Percentiles rank a stretch among this genome's conserved stretches.
These are phyloP conservation scores for Tulasnella sp. DNA, from an alignment of 768 basidiomycete genomes.

Conservation along the genomic window DNA sequence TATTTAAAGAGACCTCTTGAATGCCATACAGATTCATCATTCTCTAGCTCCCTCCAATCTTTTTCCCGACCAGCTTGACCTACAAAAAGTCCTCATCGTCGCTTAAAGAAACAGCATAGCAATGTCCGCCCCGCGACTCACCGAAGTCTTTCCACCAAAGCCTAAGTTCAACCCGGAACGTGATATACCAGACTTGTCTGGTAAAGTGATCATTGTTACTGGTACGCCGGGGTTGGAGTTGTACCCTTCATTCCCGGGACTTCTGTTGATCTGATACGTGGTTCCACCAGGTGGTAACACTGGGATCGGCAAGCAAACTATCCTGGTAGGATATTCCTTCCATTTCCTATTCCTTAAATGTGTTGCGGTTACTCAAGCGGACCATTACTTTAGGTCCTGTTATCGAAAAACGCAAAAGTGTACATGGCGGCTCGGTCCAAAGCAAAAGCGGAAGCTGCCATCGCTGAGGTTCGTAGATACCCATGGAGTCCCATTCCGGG, in stretches of 20 bases:
- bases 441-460: conserved; percentile 19
- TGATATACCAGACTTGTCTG: conserved; percentile 15
- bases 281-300: conserved; percentile 11
- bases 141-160: conserved; percentile 2
- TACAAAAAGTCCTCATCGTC: neutral
- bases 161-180: neutral
- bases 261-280: neutral
- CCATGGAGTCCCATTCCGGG: neutral
- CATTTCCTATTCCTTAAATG: neutral
- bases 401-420: conserved; percentile 21
- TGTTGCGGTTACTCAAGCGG: neutral
- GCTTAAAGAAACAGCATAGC: neutral
- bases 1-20: neutral
- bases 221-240: neutral
- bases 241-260: neutral
- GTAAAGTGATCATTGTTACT: conserved; percentile 16
- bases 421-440: conserved; percentile 21
- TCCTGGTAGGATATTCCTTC: neutral
- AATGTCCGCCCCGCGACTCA: neutral
- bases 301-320: conserved; percentile 14
- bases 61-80: neutral
- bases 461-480: neutral
- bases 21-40: neutral
- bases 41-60: neutral
- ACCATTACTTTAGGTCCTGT: neutral